A percentile compares a stretch with the other conserved stretches of the same genome.
Conservation (phyloP, 805 yeast species). For the Yamadazyma tumulicola region DNA sequence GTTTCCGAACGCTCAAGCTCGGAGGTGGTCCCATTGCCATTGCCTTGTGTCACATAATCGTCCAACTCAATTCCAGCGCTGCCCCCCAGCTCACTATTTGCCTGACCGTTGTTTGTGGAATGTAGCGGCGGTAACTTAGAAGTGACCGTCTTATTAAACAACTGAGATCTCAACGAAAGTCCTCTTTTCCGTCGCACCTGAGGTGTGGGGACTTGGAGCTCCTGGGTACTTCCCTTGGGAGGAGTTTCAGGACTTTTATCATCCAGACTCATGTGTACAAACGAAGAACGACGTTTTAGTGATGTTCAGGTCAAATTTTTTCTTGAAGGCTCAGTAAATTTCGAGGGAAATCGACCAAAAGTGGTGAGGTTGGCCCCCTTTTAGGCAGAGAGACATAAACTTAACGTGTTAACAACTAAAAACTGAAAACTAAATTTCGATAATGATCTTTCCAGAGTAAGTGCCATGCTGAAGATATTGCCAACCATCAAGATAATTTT, state of each 20-base stretch:
- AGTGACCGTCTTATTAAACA: constrained; percentile 45
- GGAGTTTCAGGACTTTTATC: no score
- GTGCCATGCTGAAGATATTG: constrained; percentile 42
- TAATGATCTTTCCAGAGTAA: constrained; percentile 68
- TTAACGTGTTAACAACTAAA: no score
- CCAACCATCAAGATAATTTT: constrained; percentile 49
- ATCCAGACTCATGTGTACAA: no score
- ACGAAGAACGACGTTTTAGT: no score
- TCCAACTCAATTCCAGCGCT: not conserved
- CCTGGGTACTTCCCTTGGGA: no score
- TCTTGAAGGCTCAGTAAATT: no score
- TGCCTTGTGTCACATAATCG: not conserved
- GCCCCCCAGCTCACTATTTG: not conserved
- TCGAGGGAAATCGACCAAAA: no score
- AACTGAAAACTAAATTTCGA: no score
- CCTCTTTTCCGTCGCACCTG: constrained; percentile 54
- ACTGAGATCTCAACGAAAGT: constrained; percentile 62
- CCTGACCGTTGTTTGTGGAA: not conserved
- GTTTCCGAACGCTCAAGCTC: constrained; percentile 3
- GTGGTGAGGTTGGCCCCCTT: no score
- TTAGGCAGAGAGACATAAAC: no score
- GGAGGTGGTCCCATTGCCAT: not conserved
- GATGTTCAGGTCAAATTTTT: no score
- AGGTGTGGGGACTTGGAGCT: not conserved
- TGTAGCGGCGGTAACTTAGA: not conserved